These are phyloP conservation scores for Leucocoprinus birnbaumii DNA, from an alignment of 768 basidiomycete species.

Conservation along the genomic window DNA sequence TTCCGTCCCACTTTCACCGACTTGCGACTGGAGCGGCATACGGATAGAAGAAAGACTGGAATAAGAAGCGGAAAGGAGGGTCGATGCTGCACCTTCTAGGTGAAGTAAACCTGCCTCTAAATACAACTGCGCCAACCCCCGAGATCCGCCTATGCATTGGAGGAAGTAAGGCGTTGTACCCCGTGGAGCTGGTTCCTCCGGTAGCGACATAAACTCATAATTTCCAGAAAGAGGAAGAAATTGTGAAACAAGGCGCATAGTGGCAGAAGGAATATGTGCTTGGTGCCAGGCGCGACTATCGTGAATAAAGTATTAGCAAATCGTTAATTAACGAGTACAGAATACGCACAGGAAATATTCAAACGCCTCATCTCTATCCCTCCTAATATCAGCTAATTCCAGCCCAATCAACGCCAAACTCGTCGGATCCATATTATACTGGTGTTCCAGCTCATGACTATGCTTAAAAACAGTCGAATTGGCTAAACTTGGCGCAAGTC, in stretches of 20 bases:
- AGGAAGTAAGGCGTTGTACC: slow-evolving; percentile 62
- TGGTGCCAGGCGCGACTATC: slow-evolving; percentile 80
- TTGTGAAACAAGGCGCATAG: slow-evolving; percentile 73
- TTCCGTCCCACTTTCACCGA: slow-evolving; percentile 57
- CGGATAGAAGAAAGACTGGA: slow-evolving; percentile 79
- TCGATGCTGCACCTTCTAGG: slow-evolving; percentile 75
- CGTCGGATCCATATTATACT: slow-evolving; percentile 86
- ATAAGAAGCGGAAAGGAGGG: slow-evolving; percentile 70
- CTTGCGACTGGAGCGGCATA: slow-evolving; percentile 49
- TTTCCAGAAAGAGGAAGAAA: slow-evolving; percentile 62
- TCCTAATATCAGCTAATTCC: slow-evolving; percentile 72
- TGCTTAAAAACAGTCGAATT: slow-evolving; percentile 53
- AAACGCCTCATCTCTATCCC: slow-evolving; percentile 74
- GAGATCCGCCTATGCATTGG: slow-evolving; percentile 62
- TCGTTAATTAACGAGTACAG: not conserved
- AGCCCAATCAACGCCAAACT: slow-evolving; percentile 71
- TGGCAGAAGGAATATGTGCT: slow-evolving; percentile 69
- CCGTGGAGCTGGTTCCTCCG: slow-evolving; percentile 36
- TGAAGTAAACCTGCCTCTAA: slow-evolving; percentile 77
- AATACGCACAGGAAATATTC: slow-evolving; percentile 72
- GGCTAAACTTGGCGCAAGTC: slow-evolving; percentile 49
- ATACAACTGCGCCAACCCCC: slow-evolving; percentile 71
- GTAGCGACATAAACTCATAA: slow-evolving; percentile 26
- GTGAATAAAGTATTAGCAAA: not conserved
- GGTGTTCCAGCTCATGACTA: slow-evolving; percentile 50